Evolutionary conservation across 2,329 filamentous ascomycete genomes (phyloP).

Genomic region (Colletotrichum sp.): DNA sequence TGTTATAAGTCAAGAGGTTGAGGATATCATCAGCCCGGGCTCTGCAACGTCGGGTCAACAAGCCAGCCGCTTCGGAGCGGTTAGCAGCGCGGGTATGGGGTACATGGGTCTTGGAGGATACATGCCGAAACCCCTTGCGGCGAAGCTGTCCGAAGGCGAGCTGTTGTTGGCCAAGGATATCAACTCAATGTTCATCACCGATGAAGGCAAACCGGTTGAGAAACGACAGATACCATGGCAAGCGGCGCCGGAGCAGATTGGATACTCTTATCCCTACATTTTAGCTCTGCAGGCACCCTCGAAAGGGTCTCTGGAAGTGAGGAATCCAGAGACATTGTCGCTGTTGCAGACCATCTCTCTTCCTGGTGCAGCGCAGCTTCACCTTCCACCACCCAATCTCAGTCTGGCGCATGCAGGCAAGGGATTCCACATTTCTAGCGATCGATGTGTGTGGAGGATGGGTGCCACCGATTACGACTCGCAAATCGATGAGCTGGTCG

Average conservation of each 20-base stretch:
- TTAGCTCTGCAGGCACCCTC: conserved; percentile 82
- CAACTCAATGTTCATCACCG: conserved; percentile 90
- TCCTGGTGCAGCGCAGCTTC: conserved; percentile 81
- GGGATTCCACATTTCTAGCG: conserved; percentile 91
- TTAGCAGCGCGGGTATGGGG: conserved; percentile 87
- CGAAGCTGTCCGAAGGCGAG: conserved; percentile 81
- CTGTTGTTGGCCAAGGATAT: conserved; percentile 97
- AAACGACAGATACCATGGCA: conserved; percentile 93
- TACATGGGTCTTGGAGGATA: conserved; percentile 95
- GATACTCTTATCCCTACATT: conserved; percentile 96
- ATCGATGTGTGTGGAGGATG: conserved; percentile 95
- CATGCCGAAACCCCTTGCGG: conserved; percentile 87
- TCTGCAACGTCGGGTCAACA: conserved; percentile 67
- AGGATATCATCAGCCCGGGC: conserved; percentile 81
- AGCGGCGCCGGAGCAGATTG: conserved; percentile 84
- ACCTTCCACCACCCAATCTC: conserved; percentile 90
- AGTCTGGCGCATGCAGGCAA: conserved; percentile 97
- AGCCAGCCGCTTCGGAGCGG: conserved; percentile 79
- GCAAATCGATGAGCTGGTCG: conserved; percentile 83
- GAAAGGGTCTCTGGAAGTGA: conserved; percentile 86
- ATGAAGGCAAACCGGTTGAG: conserved; percentile 80
- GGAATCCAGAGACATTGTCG: conserved; percentile 92
- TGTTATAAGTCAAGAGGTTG: conserved; percentile 73
- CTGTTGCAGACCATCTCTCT: conserved; percentile 85
- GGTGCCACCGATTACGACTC: conserved; percentile 88